Evolutionary conservation across 345 rosid species (phyloP).

Genomic region (Corchorus olitorius): DNA sequence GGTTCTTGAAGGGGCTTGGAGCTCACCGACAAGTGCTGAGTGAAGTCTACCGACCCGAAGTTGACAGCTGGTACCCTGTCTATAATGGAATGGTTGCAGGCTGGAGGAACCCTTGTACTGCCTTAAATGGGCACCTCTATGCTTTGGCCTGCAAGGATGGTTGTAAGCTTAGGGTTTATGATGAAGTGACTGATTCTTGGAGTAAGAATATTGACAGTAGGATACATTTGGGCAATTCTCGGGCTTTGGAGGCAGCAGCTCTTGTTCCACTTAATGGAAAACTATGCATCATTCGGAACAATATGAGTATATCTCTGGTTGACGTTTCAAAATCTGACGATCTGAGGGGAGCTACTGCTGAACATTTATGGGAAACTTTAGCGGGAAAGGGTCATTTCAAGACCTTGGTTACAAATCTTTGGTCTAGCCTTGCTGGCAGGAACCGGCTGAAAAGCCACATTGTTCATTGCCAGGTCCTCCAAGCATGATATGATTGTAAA

Average conservation of each 20-base stretch:
- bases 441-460: constrained; percentile 71
- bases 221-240: constrained; percentile 70
- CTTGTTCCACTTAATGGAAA: constrained; percentile 70
- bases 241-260: constrained; percentile 71
- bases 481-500: constrained; percentile 39
- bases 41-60: constrained; percentile 62
- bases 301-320: constrained; percentile 71
- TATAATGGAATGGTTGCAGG: constrained; percentile 77
- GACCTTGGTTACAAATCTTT: constrained; percentile 65
- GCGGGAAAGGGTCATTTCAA: constrained; percentile 67
- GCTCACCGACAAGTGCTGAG: constrained; percentile 68
- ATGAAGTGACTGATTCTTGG: constrained; percentile 67
- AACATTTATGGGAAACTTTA: constrained; percentile 70
- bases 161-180: constrained; percentile 69
- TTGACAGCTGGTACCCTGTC: constrained; percentile 60
- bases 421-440: constrained; percentile 69
- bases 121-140: constrained; percentile 61
- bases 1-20: constrained; percentile 78
- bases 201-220: constrained; percentile 65
- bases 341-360: constrained; percentile 45
- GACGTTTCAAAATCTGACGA: constrained; percentile 52
- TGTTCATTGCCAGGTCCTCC: constrained; percentile 79
- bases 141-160: constrained; percentile 80
- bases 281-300: constrained; percentile 64
- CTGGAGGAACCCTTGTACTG: constrained; percentile 73